A percentile compares a stretch with the other conserved stretches of the same genome.
phyloP scores from a whole-genome alignment of 495 filamentous ascomycete genomes.

The Neurospora sp. region DNA sequence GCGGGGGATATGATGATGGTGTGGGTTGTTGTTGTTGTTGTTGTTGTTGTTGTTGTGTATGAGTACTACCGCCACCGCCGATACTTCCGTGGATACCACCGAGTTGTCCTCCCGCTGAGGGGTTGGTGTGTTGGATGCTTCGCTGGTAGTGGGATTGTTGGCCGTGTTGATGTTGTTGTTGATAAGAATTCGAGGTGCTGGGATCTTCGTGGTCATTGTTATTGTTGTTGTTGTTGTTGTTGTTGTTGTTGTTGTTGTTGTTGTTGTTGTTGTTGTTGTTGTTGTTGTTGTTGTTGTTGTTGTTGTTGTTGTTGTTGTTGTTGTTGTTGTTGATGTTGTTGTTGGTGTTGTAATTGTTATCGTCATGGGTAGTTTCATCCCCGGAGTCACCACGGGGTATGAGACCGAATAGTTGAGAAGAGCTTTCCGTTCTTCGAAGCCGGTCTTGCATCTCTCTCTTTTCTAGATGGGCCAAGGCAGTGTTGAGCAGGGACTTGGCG shows the following conservation, averaged over 20 bases:
- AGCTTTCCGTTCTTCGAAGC: constrained; percentile 28
- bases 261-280: background rate
- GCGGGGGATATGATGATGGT: background rate
- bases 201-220: background rate
- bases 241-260: background rate
- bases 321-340: background rate
- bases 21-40: background rate
- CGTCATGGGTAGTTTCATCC: background rate
- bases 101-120: background rate
- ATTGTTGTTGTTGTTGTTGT: background rate
- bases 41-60: background rate
- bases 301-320: background rate
- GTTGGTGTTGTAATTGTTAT: background rate
- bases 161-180: background rate
- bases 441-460: constrained; percentile 29
- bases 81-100: background rate
- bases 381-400: constrained; percentile 10
- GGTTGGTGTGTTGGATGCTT: background rate
- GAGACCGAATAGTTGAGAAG: constrained; percentile 33
- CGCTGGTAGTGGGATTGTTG: background rate
- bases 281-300: background rate
- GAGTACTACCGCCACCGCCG: background rate
- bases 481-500: constrained; percentile 31
- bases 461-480: constrained; percentile 28
- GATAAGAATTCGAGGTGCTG: background rate